These are phyloP conservation scores for Lasiodiplodia sp. DNA, from an alignment of 2,329 filamentous ascomycete species.

Conservation along the genomic window DNA sequence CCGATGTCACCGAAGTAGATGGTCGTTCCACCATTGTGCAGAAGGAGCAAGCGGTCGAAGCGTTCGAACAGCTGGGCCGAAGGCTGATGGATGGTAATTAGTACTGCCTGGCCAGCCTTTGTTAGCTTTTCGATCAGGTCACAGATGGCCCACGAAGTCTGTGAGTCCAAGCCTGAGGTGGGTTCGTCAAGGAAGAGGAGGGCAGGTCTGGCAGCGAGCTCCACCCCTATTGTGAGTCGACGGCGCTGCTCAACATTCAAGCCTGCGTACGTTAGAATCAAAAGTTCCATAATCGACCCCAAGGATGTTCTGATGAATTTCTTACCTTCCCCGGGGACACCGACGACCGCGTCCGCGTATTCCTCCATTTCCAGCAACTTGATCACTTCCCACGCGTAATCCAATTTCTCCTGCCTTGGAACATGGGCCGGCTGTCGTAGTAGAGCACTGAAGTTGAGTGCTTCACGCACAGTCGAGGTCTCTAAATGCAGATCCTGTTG, in stretches of 20 bases:
- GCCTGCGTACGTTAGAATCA: not conserved
- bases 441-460: constrained; percentile 83
- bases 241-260: constrained; percentile 70
- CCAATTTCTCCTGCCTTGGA: constrained; percentile 78
- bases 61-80: constrained; percentile 93
- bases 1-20: constrained; percentile 86
- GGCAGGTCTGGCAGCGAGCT: constrained; percentile 89
- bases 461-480: constrained; percentile 87
- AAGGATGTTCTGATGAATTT: not conserved
- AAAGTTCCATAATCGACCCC: not conserved
- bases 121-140: constrained; percentile 89
- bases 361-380: constrained; percentile 88
- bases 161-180: constrained; percentile 90
- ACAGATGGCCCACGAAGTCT: constrained; percentile 92
- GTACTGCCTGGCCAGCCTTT: constrained; percentile 86
- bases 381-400: constrained; percentile 90
- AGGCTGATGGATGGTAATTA: constrained; percentile 99
- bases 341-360: constrained; percentile 89
- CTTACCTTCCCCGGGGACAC: constrained; percentile 82
- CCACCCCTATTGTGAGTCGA: constrained; percentile 93
- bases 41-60: constrained; percentile 82
- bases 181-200: constrained; percentile 94
- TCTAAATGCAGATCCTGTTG: constrained; percentile 90
- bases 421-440: constrained; percentile 82
- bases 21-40: constrained; percentile 76